phyloP scores from a whole-genome alignment of 2,329 filamentous ascomycete species.

The Byssochlamys sp. region DNA sequence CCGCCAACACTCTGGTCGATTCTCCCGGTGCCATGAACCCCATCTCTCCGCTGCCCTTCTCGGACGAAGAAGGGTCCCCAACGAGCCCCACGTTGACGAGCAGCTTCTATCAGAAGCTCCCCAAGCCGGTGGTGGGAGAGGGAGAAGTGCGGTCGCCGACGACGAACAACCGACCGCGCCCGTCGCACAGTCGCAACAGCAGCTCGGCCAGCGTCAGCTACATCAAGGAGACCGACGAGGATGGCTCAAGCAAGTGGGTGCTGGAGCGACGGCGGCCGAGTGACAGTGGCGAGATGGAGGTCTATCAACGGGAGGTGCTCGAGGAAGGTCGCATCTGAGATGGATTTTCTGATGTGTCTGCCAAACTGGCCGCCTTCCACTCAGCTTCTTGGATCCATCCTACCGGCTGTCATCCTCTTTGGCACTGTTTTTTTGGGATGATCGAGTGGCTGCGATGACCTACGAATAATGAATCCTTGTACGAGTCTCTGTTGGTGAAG shows the following conservation, averaged over 20 bases:
- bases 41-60: constrained; percentile 1
- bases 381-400: too few relatives aligned
- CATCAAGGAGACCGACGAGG: constrained; percentile 16
- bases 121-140: constrained; percentile 2
- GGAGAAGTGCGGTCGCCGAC: constrained; percentile 2
- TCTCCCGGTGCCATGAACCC: background rate
- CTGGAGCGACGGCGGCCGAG: constrained; percentile 24
- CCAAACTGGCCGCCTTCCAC: constrained; percentile 7
- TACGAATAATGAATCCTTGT: background rate
- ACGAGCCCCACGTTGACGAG: constrained; percentile 5
- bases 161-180: constrained; percentile 1
- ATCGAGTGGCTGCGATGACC: background rate
- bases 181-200: constrained; percentile 23
- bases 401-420: too few relatives aligned
- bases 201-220: constrained; percentile 29
- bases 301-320: constrained; percentile 22
- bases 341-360: background rate
- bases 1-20: constrained; percentile 2
- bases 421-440: too few relatives aligned
- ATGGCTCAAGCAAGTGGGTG: constrained; percentile 26
- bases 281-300: constrained; percentile 24
- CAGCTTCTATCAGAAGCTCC: background rate
- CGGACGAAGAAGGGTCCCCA: constrained; percentile 4
- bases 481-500: background rate
- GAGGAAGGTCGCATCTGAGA: constrained; percentile 17